Evolutionary conservation across 768 basidiomycete genomes (phyloP).

Genomic region (Suillus clintonianus): DNA sequence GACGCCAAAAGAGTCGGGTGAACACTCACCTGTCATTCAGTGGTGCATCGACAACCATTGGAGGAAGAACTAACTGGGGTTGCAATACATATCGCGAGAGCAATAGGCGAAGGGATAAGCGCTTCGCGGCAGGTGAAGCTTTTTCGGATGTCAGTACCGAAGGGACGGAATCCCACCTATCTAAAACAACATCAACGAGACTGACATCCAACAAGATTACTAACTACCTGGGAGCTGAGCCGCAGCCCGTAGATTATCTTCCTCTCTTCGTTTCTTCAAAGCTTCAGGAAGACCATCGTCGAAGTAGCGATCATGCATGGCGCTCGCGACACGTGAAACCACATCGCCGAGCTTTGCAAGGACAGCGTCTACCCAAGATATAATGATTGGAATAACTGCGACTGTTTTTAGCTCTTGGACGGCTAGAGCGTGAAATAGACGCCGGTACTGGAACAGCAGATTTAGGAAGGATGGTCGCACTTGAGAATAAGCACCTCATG

Average conservation of each 20-base stretch:
- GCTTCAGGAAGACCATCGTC: slow-evolving; percentile 24
- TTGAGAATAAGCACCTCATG: slow-evolving; percentile 14
- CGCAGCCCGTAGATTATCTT: slow-evolving; percentile 58
- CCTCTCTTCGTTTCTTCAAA: slow-evolving; percentile 44
- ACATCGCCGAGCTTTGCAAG: slow-evolving; percentile 53
- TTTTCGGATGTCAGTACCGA: slow-evolving; percentile 46
- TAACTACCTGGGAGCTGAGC: slow-evolving; percentile 65
- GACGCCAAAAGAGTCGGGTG: background rate
- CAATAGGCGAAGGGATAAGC: slow-evolving; percentile 56
- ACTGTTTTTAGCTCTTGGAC: slow-evolving; percentile 27
- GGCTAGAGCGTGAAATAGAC: slow-evolving; percentile 47
- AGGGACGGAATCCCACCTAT: slow-evolving; percentile 52
- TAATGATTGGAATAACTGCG: slow-evolving; percentile 33
- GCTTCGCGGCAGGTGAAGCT: slow-evolving; percentile 60
- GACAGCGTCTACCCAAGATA: slow-evolving; percentile 69
- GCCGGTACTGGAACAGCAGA: slow-evolving; percentile 54
- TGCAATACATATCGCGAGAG: slow-evolving; percentile 58
- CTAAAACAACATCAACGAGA: slow-evolving; percentile 35
- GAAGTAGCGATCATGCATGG: slow-evolving; percentile 13
- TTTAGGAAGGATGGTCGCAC: slow-evolving; percentile 34
- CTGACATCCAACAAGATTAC: background rate
- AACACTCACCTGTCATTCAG: background rate
- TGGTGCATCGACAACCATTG: background rate
- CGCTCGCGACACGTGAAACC: slow-evolving; percentile 31
- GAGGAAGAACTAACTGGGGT: slow-evolving; percentile 37